Base-by-base conservation (phyloP, 176 grass and related monocot species). In the Rhipidocladum racemiflorum region DNA sequence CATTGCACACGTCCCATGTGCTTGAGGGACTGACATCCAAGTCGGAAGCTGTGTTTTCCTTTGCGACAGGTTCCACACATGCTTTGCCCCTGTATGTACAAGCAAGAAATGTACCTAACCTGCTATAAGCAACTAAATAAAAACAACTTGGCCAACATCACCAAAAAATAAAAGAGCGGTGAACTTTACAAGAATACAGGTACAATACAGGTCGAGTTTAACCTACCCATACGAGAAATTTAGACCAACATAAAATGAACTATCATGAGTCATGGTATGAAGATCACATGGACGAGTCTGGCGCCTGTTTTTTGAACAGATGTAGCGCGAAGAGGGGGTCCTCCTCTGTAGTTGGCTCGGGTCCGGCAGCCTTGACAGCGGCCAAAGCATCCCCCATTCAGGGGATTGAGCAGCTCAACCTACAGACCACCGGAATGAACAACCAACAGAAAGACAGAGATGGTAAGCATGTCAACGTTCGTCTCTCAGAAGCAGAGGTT, bases 321-420 rank as follows among this genome's bases (percentile, higher is more conserved):
- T 99, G 91, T 70, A 99, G 67, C 3, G 89, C 77, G 25, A 73
- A 54, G 4, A 99, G 5, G 14, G 79, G 89, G 66, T 96, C 97
- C 75, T 70, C 62, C 74, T 81, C 50, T 24, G 44, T 49, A 54
- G 69, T 73, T 36, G 63, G 21, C 25, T 48, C 63, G 45, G 49
- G 28, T 70, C 48, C 43, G 24, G 51, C 54, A 12, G 42, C 70
- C 72, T 91, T 91, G 30, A 93, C 75, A 78, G 49, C 75, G 28
- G 85, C 82, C 36, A 99, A 81, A 88, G 79, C 34, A 79, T 93
- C n/a, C 77, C 11, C 97, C 97, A 67, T 85, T 93, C 27, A 99
- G 51, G 30, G 97, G 85, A 87, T 93, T 93, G n/a, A 96, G 68
- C 48, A 93, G 73, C 68, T 99, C 97, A 87, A 99, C 87, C 91